Conservation (phyloP, 179 eudicot species). For the Kewa caespitosa region DNA sequence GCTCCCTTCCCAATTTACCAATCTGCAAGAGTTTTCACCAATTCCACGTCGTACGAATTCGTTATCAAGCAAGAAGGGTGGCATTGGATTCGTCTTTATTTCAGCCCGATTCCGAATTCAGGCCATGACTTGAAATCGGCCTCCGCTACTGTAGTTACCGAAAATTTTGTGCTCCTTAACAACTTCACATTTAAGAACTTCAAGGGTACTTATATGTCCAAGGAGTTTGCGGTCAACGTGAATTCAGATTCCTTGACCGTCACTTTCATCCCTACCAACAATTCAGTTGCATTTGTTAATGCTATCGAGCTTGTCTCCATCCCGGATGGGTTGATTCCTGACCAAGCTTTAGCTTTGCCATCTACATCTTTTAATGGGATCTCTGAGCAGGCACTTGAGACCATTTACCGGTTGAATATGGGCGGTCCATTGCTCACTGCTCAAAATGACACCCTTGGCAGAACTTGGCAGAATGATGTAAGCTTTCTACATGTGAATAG, state of each 20-base stretch:
- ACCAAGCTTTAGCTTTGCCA: constrained; percentile 50
- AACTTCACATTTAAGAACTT: constrained; percentile 57
- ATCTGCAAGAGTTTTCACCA: constrained; percentile 53
- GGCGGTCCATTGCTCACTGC: constrained; percentile 71
- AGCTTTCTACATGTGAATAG: constrained; percentile 60
- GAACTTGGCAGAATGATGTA: constrained; percentile 67
- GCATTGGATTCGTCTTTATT: constrained; percentile 77
- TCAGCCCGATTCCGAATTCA: constrained; percentile 47
- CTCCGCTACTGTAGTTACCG: constrained; percentile 58
- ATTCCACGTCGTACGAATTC: constrained; percentile 46
- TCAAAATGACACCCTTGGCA: constrained; percentile 69
- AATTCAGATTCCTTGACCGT: constrained; percentile 52
- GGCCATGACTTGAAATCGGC: constrained; percentile 53
- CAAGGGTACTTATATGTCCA: constrained; percentile 53
- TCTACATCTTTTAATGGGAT: constrained; percentile 47
- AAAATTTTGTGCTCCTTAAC: constrained; percentile 63
- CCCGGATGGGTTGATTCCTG: constrained; percentile 56
- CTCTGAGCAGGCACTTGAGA: constrained; percentile 52
- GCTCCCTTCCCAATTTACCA: constrained; percentile 53
- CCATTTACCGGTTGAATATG: constrained; percentile 71
- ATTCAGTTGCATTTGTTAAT: constrained; percentile 67
- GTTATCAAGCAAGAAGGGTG: constrained; percentile 56
- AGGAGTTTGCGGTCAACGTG: constrained; percentile 72
- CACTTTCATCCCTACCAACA: constrained; percentile 59
- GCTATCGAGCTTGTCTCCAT: constrained; percentile 76